Evolutionary conservation across 805 yeast species (phyloP).

Genomic region (Yamadazyma insecticola): DNA sequence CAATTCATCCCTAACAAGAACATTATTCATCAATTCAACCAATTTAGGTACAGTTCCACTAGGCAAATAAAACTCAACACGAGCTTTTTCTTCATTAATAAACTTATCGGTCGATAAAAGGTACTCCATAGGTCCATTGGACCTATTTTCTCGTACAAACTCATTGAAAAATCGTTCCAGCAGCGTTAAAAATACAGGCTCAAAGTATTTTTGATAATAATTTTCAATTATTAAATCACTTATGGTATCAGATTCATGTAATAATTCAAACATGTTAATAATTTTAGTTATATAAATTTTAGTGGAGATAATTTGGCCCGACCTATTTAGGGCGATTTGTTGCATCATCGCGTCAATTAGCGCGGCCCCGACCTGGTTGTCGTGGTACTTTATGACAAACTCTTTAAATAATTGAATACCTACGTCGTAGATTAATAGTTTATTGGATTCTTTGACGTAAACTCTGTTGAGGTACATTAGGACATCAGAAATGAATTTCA

Average conservation of each 20-base stretch:
- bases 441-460: slow-evolving; percentile 64
- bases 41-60: slow-evolving; percentile 50
- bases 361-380: slow-evolving; percentile 46
- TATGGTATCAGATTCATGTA: slow-evolving; percentile 34
- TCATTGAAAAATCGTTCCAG: slow-evolving; percentile 56
- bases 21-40: slow-evolving; percentile 51
- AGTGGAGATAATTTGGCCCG: slow-evolving; percentile 48
- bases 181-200: slow-evolving; percentile 53
- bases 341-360: slow-evolving; percentile 47
- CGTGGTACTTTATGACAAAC: slow-evolving; percentile 46
- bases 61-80: slow-evolving; percentile 53
- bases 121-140: slow-evolving; percentile 53
- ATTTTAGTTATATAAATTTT: slow-evolving; percentile 55
- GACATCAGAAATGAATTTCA: slow-evolving; percentile 79
- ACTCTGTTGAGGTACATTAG: slow-evolving; percentile 85
- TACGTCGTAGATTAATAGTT: slow-evolving; percentile 64
- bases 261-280: slow-evolving; percentile 66
- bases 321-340: slow-evolving; percentile 54
- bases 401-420: slow-evolving; percentile 68
- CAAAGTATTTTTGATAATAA: slow-evolving; percentile 61
- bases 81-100: slow-evolving; percentile 57
- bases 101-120: slow-evolving; percentile 48
- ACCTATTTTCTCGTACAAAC: slow-evolving; percentile 33
- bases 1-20: slow-evolving; percentile 53
- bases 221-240: slow-evolving; percentile 45